phyloP scores from a whole-genome alignment of 2,329 filamentous ascomycete genomes.

The Albifimbria verrucaria region DNA sequence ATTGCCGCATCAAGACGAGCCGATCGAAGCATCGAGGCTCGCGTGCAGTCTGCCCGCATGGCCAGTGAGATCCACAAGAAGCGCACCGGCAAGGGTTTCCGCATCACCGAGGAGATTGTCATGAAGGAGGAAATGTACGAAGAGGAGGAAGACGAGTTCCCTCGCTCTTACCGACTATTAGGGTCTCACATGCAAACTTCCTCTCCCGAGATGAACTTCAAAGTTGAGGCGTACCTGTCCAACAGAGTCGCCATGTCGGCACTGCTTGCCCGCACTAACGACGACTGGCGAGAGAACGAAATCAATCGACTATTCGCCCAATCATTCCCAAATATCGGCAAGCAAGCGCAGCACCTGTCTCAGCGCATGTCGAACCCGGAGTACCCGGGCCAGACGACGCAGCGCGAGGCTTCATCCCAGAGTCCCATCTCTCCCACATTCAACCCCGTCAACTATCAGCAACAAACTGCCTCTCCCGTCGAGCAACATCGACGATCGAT shows the following conservation, averaged over 20 bases:
- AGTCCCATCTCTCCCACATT: constrained; percentile 18
- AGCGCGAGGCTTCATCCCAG: constrained; percentile 8
- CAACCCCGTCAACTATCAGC: constrained; percentile 19
- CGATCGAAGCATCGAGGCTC: constrained; percentile 82
- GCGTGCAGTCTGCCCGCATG: constrained; percentile 80
- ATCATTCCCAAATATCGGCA: constrained; percentile 38
- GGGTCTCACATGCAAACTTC: constrained; percentile 59
- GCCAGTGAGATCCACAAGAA: constrained; percentile 91
- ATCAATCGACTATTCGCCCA: constrained; percentile 45
- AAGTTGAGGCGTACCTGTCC: constrained; percentile 48
- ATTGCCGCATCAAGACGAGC: constrained; percentile 86
- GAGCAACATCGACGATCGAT: constrained; percentile 15
- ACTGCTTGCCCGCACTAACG: constrained; percentile 31
- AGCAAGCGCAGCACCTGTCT: constrained; percentile 19
- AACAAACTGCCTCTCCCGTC: background rate
- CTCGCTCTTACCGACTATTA: constrained; percentile 62
- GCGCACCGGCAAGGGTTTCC: constrained; percentile 77
- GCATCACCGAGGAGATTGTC: constrained; percentile 82
- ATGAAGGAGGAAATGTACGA: constrained; percentile 95
- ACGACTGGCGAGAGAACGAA: constrained; percentile 40
- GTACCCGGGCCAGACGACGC: constrained; percentile 5
- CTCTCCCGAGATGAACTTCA: constrained; percentile 58
- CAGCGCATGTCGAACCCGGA: constrained; percentile 18
- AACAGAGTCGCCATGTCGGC: constrained; percentile 41
- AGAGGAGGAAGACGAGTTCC: constrained; percentile 82